Conservation (phyloP, 1,284 basidiomycete genomes). For the Boletellus deceptivus region DNA sequence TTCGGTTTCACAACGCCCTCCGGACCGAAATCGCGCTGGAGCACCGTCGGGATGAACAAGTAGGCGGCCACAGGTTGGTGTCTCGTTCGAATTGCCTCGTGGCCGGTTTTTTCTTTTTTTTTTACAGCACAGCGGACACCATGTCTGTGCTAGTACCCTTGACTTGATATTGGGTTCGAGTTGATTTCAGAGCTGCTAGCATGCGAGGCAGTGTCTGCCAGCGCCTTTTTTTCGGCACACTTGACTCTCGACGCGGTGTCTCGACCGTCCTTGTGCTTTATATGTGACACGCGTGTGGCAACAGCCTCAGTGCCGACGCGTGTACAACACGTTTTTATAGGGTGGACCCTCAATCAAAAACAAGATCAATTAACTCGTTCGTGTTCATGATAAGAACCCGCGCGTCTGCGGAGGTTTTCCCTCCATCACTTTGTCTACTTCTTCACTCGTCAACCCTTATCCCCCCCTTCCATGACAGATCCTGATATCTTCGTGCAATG, state of each 20-base stretch:
- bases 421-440: slow-evolving; percentile 2
- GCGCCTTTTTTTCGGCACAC: slow-evolving; percentile 11
- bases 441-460: neutral
- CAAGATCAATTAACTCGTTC: slow-evolving; percentile 26
- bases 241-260: too few species aligned
- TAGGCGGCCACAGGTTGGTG: too few species aligned
- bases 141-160: too few species aligned
- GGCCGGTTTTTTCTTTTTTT: too few species aligned
- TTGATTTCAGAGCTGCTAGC: neutral
- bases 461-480: slow-evolving; percentile 14
- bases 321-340: slow-evolving; percentile 38
- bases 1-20: too few species aligned
- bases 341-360: slow-evolving; percentile 38
- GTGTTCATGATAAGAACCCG: slow-evolving; percentile 31
- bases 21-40: too few species aligned
- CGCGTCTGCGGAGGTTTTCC: slow-evolving; percentile 8
- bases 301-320: slow-evolving; percentile 33
- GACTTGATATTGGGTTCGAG: too few species aligned
- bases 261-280: neutral
- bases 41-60: too few species aligned
- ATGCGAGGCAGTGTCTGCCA: neutral
- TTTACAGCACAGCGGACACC: too few species aligned
- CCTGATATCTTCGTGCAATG: slow-evolving; percentile 19
- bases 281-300: slow-evolving; percentile 11
- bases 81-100: too few species aligned